Evolutionary conservation across 2,329 filamentous ascomycete genomes (phyloP), one percentile per base, ranked within the genome.

Genomic region (Fusarium camptoceras): DNA sequence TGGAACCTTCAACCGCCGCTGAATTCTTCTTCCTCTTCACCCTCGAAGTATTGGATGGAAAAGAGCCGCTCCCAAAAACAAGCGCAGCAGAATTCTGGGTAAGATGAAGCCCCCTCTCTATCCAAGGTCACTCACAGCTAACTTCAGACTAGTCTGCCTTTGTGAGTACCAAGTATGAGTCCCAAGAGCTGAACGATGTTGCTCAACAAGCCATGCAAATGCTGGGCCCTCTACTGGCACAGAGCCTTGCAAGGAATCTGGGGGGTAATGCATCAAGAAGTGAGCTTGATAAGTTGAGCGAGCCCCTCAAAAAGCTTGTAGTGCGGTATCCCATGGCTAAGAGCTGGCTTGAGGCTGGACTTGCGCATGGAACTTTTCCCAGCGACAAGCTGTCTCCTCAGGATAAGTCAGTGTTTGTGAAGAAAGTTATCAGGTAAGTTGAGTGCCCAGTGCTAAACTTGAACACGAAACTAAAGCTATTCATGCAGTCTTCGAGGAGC

Each of bases 1-100:
- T 88, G 11, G 85, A 90, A 54, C 83, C 88, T 6, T 78, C 84
- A 14, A 83, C 86, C 2, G 83, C 85, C 14, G 83, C 91, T 2
- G 88, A 91, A 62, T 88, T 85, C 71, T 86, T 94, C 64, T 91
- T 97, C 73, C 81, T 90, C 55, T 94, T 95, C 74, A 87, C 89
- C 0, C 81, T 96, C 15, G 86, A 88, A 72, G 89, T 92, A 10
- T 81, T 97, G 9, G 86, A 90, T 44, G 91, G 90, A 15, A 88
- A 85, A 30, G 93, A 96, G 63, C 89, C 91, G 1, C 81, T 97
- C 12, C 91, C 92, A 0, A 97, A 96, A 79, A 87, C 87, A 30
- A 88, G 91, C 5, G 88, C 93, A 3, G 88, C 90, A 11, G 88
- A 91, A 28, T 92, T 97, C 66, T 96, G 93, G 92, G 89, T 91